A percentile compares a stretch with the other conserved stretches of the same genome.
Evolutionary conservation across 768 basidiomycete genomes (phyloP).

Genomic region (Tephrocybe rancida): DNA sequence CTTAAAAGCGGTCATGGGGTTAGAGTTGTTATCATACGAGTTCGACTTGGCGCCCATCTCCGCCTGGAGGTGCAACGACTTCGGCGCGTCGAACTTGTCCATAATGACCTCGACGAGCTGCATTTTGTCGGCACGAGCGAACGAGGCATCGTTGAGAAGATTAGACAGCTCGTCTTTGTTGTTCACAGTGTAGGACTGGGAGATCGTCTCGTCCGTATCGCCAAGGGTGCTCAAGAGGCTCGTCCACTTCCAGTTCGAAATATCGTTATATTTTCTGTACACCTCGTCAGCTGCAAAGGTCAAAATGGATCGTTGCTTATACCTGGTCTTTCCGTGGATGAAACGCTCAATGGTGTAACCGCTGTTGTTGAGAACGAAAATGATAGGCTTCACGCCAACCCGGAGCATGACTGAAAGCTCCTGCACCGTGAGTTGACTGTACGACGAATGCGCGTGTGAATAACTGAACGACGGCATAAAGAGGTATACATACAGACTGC

Average conservation of each 20-base stretch:
- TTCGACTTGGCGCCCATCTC: constrained; percentile 57
- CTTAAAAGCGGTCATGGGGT: constrained; percentile 1
- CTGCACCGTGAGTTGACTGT: constrained; percentile 77
- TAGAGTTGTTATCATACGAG: constrained; percentile 31
- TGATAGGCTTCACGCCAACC: constrained; percentile 72
- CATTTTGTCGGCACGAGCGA: constrained; percentile 65
- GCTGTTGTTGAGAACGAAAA: constrained; percentile 80
- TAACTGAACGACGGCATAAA: not conserved
- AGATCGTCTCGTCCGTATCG: constrained; percentile 48
- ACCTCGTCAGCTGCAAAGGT: not conserved
- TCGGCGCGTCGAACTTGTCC: constrained; percentile 72
- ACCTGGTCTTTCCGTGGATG: constrained; percentile 65
- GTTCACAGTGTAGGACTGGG: constrained; percentile 65
- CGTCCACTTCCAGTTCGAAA: constrained; percentile 79
- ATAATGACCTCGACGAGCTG: constrained; percentile 84
- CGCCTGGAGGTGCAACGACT: constrained; percentile 56
- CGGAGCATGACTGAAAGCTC: constrained; percentile 86
- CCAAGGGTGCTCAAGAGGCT: constrained; percentile 62
- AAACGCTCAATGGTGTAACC: constrained; percentile 89
- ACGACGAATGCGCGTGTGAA: constrained; percentile 2
- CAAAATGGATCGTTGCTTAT: constrained; percentile 9
- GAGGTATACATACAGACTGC: constrained; percentile 60
- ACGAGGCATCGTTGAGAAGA: constrained; percentile 65
- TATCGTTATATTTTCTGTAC: constrained; percentile 81
- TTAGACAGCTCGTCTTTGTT: constrained; percentile 67